Base-by-base conservation (phyloP, 495 filamentous ascomycete species). In the Penicillium bialowiezense region DNA sequence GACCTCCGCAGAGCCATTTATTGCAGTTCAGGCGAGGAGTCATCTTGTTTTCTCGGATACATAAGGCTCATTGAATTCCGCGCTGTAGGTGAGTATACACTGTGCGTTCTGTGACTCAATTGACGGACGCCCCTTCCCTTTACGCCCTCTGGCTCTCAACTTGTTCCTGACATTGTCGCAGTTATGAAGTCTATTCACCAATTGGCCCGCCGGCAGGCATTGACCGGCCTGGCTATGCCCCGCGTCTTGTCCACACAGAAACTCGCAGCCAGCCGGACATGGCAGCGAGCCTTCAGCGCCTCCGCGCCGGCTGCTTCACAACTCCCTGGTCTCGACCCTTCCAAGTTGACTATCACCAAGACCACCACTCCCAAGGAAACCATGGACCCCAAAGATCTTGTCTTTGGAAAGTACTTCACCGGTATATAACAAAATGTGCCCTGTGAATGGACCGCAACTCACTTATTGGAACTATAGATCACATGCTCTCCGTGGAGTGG, bases 401-500 rank as follows among this genome's bases (percentile, higher is more conserved):
- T 97, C 40, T 97, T 97, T 62, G 91, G 91, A 42, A 79, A 80
- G 50, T 87, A 81, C 15, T 98, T 97, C 67, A 95, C 91, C 47
- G 90, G 89, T 90, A 26, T 26, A 8, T 4, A 8, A 26, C 4
- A 26, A 8, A 3, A 8, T 8, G 23, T 26, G 23, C n/a, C n/a
- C n/a, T n/a, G n/a, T n/a, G 23, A 26, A 4, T 8, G 4, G 4
- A 26, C 8, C 23, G 8, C 23, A 26, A 26, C 23, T 26, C 23
- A 26, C 65, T 70, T 48, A 66, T 44, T 24, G 15, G 45, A 24
- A n/a, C 35, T 33, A 7, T 56, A 91, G 92, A 96, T 73, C 93
- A 98, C 71, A 98, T 98, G 95, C 83, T 98, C 53, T 85, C 86
- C 29, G 76, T 95, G 50, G 92, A 97, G 80, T 98, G 93, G 93